Evolutionary conservation across 768 basidiomycete genomes (phyloP).

Genomic region (Arthromyces matolae): DNA sequence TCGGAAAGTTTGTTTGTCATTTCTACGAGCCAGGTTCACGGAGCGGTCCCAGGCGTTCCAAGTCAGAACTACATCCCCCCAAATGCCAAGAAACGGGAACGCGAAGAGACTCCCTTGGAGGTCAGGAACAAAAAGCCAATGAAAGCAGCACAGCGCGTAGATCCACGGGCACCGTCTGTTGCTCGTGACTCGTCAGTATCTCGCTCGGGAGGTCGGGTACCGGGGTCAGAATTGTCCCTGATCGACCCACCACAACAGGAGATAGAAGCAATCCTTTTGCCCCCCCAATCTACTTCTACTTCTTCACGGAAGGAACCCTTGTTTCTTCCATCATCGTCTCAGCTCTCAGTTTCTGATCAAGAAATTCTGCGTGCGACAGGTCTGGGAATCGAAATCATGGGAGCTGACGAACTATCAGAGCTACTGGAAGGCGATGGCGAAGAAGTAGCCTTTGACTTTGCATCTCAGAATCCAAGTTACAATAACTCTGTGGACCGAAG

Average conservation of each 20-base stretch:
- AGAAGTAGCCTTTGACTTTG: conserved; percentile 42
- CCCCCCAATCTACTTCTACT: too few relatives aligned
- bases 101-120: conserved; percentile 37
- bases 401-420: conserved; percentile 53
- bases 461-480: conserved; percentile 23
- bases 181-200: conserved; percentile 7
- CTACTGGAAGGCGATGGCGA: conserved; percentile 60
- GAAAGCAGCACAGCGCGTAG: conserved; percentile 42
- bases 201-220: neutral
- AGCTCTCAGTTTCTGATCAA: conserved; percentile 53
- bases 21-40: conserved; percentile 65
- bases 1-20: conserved; percentile 70
- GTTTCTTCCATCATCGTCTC: conserved; percentile 48
- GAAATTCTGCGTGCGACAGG: conserved; percentile 56
- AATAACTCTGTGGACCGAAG: conserved; percentile 9
- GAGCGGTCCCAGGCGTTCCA: conserved; percentile 25
- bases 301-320: conserved; percentile 44
- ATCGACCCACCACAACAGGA: conserved; percentile 1
- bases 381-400: conserved; percentile 66
- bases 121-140: conserved; percentile 48
- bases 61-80: conserved; percentile 22
- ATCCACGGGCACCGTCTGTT: conserved; percentile 14
- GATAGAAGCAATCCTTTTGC: conserved; percentile 10
- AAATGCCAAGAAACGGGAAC: conserved; percentile 40
- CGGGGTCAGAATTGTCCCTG: neutral